Percentiles rank a stretch among this genome's conserved stretches.
phyloP scores from a whole-genome alignment of 2,329 filamentous ascomycete species.

The Leptoxyphium fumago region DNA sequence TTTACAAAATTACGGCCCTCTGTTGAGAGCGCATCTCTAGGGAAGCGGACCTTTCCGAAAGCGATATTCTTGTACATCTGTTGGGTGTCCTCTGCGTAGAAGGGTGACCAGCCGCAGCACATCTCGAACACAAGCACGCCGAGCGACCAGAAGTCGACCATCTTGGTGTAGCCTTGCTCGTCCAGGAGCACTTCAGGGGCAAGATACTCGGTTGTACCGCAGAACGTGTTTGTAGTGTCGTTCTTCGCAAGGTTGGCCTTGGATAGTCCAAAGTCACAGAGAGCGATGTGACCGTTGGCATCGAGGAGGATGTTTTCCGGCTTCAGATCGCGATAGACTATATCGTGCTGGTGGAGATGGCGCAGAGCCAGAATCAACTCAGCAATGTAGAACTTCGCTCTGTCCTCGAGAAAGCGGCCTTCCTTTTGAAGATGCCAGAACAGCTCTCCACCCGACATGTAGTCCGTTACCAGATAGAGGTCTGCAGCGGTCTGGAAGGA shows the following conservation, averaged over 20 bases:
- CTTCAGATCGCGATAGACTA: conserved; percentile 94
- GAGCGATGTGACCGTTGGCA: conserved; percentile 91
- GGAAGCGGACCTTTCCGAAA: conserved; percentile 95
- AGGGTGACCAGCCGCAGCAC: conserved; percentile 98
- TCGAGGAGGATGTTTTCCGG: conserved; percentile 95
- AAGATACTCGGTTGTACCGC: conserved; percentile 93
- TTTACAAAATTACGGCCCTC: conserved; percentile 98
- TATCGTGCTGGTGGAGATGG: conserved; percentile 90
- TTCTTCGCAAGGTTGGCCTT: conserved; percentile 96
- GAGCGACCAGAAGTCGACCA: conserved; percentile 99
- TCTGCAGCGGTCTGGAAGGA: conserved; percentile 97
- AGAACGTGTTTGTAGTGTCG: conserved; percentile 97
- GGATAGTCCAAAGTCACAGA: conserved; percentile 94
- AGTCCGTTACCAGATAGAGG: conserved; percentile 95
- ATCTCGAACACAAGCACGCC: conserved; percentile 97
- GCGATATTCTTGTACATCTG: conserved; percentile 99
- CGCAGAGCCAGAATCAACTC: conserved; percentile 91
- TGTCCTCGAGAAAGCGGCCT: conserved; percentile 82
- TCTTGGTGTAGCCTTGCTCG: conserved; percentile 96
- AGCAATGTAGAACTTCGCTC: conserved; percentile 97
- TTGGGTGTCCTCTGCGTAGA: conserved; percentile 97
- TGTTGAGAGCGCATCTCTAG: conserved; percentile 80
- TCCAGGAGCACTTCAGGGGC: conserved; percentile 91
- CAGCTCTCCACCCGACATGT: conserved; percentile 96
- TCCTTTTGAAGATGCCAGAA: conserved; percentile 99